A percentile compares a stretch with the other conserved stretches of the same genome.
These are phyloP conservation scores for Talaromyces pinophilus DNA, from an alignment of 2,329 filamentous ascomycete genomes.

Conservation along the genomic window DNA sequence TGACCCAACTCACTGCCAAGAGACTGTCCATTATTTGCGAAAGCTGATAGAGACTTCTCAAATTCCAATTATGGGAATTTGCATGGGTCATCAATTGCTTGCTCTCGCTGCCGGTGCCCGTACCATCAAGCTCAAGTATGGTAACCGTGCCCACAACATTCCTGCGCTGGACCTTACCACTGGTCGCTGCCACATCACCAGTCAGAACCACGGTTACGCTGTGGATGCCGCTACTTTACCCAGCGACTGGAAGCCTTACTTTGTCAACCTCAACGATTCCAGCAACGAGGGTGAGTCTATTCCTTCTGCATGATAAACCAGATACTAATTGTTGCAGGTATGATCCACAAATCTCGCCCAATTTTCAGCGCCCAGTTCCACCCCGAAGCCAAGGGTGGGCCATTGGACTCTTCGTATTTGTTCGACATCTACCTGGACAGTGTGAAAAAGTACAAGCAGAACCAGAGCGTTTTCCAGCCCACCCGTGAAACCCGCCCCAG, in stretches of 20 bases:
- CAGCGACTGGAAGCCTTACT: conserved; percentile 93
- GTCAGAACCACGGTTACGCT: conserved; percentile 97
- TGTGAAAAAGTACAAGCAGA: conserved; percentile 84
- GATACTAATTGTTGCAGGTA: conserved; percentile 48
- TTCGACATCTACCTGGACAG: conserved; percentile 96
- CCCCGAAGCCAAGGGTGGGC: conserved; percentile 95
- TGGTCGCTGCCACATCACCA: conserved; percentile 96
- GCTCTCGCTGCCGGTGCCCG: conserved; percentile 83
- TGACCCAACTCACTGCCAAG: conserved; percentile 94
- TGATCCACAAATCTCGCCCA: conserved; percentile 93
- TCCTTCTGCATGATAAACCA: background rate
- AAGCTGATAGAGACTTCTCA: conserved; percentile 89
- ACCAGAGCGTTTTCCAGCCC: conserved; percentile 67
- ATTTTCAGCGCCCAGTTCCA: conserved; percentile 99
- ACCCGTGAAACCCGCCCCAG: conserved; percentile 84
- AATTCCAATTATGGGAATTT: conserved; percentile 96
- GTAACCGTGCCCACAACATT: conserved; percentile 98
- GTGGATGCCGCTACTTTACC: conserved; percentile 82
- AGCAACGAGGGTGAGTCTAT: conserved; percentile 75
- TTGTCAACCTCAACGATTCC: conserved; percentile 96
- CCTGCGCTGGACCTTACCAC: conserved; percentile 92
- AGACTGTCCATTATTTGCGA: conserved; percentile 88
- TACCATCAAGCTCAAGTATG: conserved; percentile 98
- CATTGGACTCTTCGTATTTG: conserved; percentile 91
- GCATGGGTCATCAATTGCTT: conserved; percentile 93